Percentiles rank a stretch among this genome's conserved stretches.
Evolutionary conservation across 108 stramenopile genomes (phyloP).

Genomic region (Hondaea fermentalgiana): DNA sequence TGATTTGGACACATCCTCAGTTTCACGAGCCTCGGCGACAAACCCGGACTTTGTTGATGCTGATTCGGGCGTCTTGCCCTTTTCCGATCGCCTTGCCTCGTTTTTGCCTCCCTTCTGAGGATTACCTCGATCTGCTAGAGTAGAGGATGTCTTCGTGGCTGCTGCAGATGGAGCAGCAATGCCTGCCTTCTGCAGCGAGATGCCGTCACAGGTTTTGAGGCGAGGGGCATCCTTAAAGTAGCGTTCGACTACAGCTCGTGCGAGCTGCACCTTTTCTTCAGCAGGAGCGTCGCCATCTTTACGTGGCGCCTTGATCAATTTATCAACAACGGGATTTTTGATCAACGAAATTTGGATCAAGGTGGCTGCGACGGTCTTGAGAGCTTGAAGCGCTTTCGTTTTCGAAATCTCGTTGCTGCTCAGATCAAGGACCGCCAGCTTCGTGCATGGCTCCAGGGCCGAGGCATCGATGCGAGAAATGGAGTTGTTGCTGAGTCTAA

Average conservation of each 20-base stretch:
- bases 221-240: not conserved
- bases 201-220: not conserved
- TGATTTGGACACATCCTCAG: too few species aligned
- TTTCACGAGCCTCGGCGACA: too few species aligned
- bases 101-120: too few species aligned
- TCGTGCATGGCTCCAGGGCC: not conserved
- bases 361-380: not conserved
- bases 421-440: not conserved
- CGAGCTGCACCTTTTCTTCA: not conserved
- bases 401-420: not conserved
- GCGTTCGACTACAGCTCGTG: not conserved
- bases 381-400: not conserved
- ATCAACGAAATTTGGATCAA: not conserved
- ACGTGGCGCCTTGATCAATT: not conserved
- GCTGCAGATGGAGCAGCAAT: not conserved
- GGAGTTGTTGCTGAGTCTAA: not conserved
- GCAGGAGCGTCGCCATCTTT: not conserved
- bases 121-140: too few species aligned
- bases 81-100: too few species aligned
- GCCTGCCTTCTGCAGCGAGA: not conserved
- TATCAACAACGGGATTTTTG: not conserved
- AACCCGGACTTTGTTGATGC: too few species aligned
- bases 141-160: too few species aligned
- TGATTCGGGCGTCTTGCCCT: too few species aligned
- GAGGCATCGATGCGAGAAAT: not conserved